Percentiles rank a stretch among this genome's conserved stretches.
Conservation (phyloP, 371 early-diverging fungal species). For the Batkoa obscura region DNA sequence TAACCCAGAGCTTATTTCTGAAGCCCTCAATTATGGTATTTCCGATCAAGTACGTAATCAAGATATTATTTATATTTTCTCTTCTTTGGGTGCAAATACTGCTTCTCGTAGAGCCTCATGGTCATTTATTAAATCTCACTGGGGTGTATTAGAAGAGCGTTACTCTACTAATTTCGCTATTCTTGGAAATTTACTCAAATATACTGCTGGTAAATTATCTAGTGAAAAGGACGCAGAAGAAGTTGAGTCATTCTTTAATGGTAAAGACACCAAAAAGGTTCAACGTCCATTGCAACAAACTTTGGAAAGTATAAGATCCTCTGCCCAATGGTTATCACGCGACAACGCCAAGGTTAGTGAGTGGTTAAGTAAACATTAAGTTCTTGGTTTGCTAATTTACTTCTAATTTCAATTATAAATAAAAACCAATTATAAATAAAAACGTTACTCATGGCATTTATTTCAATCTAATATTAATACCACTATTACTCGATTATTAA, state of each 20-base stretch:
- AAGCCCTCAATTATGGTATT: neutral
- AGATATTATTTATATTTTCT: slow-evolving; percentile 41
- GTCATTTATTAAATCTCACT: slow-evolving; percentile 61
- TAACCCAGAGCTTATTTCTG: neutral
- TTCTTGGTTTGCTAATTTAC: too few species aligned
- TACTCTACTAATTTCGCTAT: slow-evolving; percentile 50
- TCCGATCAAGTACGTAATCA: slow-evolving; percentile 17
- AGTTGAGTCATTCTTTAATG: slow-evolving; percentile 50
- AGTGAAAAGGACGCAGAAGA: slow-evolving; percentile 39
- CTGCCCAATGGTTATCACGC: slow-evolving; percentile 58
- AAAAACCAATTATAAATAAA: too few species aligned
- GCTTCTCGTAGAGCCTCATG: slow-evolving; percentile 45
- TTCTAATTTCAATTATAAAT: too few species aligned
- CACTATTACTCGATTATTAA: too few species aligned
- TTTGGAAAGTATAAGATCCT: slow-evolving; percentile 59
- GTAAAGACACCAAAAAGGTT: slow-evolving; percentile 50
- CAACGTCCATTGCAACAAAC: slow-evolving; percentile 60
- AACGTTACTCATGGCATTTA: too few species aligned
- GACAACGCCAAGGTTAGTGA: slow-evolving; percentile 45
- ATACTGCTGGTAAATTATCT: slow-evolving; percentile 44
- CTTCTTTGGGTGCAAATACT: slow-evolving; percentile 35
- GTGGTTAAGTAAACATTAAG: too few species aligned
- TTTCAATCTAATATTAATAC: too few species aligned
- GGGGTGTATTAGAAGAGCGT: slow-evolving; percentile 35
- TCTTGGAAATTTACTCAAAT: slow-evolving; percentile 50